Evolutionary conservation across 345 rosid species (phyloP), one percentile per base, ranked within the genome.

Genomic region (Reutealis trisperma): DNA sequence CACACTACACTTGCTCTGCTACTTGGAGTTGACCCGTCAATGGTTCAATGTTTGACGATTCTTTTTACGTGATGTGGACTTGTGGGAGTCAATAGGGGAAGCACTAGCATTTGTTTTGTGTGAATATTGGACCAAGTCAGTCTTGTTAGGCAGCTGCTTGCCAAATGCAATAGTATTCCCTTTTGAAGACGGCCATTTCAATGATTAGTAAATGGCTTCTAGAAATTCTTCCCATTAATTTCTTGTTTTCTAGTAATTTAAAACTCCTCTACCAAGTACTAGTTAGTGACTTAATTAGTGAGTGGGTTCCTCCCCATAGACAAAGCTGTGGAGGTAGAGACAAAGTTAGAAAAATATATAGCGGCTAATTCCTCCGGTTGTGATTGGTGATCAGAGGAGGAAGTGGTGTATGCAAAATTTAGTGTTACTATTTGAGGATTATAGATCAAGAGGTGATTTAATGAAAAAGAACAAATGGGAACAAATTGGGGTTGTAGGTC

Each of bases 101-200:
- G 60, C 59, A 8, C 18, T 4, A 10, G 61, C 24, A 1, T 63
- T 74, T 63, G 77, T 49, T 32, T 63, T 32, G 32, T 63, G 19
- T 37, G 9, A 22, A 11, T 16, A 34, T n/a, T 3, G 34, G 63
- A 74, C 51, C 24, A 63, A 70, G 62, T 51, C 49, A 22, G 70
- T 74, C 61, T 52, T n/a, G 51, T 74, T 47, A 14, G 71, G 71
- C 71, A 30, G 63, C 71, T 54, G 22, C 6, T 51, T 68, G 1
- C 2, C 0, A 37, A 37, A 4, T 37, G 41, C 41, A 37, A 34
- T 5, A 37, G 5, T 22, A 25, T 27, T 45, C 22, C 25, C 10
- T 47, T 25, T 24, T 49, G 2, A 21, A 27, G 1, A 27, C 30
- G 58, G 11, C 24, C 32, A 10, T 57, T 37, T 71, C 14, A 13